A percentile compares a stretch with the other conserved stretches of the same genome.
phyloP scores from a whole-genome alignment of 164 flowering plant species.

The Liquidambar formosana region DNA sequence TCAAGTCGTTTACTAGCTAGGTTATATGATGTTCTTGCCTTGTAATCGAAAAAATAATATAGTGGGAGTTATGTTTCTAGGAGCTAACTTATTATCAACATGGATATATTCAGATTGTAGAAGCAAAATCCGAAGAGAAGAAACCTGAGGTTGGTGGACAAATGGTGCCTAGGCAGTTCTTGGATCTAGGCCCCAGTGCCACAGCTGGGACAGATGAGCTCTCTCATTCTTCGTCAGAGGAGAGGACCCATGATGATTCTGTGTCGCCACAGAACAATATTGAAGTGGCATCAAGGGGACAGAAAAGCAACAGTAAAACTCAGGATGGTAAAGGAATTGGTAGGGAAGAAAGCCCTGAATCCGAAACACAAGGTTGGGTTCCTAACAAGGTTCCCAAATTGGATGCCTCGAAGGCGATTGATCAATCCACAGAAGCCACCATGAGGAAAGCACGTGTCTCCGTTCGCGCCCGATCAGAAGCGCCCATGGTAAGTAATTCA shows the following conservation, averaged over 20 bases:
- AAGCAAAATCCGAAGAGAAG: slow-evolving; percentile 33
- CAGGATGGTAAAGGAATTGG: slow-evolving; percentile 16
- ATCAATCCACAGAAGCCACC: slow-evolving; percentile 58
- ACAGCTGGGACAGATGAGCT: slow-evolving; percentile 33
- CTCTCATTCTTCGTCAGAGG: slow-evolving; percentile 52
- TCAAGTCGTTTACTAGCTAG: too few relatives aligned
- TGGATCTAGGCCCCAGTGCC: slow-evolving; percentile 40
- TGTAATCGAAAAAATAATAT: too few relatives aligned
- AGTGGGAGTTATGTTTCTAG: too few relatives aligned
- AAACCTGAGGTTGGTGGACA: slow-evolving; percentile 15
- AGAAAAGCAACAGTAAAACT: not conserved
- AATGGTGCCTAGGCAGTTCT: slow-evolving; percentile 53
- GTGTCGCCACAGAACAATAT: slow-evolving; percentile 30
- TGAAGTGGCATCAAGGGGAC: slow-evolving; percentile 21
- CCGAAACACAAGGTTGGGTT: slow-evolving; percentile 42
- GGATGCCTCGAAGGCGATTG: slow-evolving; percentile 21
- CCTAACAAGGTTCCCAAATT: slow-evolving; percentile 41
- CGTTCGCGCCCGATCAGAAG: slow-evolving; percentile 79
- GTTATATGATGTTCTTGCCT: too few relatives aligned
- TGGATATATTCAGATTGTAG: slow-evolving; percentile 18
- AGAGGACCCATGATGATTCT: slow-evolving; percentile 42
- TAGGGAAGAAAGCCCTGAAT: slow-evolving; percentile 50
- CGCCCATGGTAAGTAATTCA: slow-evolving; percentile 55
- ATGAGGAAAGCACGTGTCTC: slow-evolving; percentile 83
- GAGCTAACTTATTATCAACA: too few relatives aligned